Evolutionary conservation across 116 monocot genomes (phyloP).

Genomic region (Iris pallida): DNA sequence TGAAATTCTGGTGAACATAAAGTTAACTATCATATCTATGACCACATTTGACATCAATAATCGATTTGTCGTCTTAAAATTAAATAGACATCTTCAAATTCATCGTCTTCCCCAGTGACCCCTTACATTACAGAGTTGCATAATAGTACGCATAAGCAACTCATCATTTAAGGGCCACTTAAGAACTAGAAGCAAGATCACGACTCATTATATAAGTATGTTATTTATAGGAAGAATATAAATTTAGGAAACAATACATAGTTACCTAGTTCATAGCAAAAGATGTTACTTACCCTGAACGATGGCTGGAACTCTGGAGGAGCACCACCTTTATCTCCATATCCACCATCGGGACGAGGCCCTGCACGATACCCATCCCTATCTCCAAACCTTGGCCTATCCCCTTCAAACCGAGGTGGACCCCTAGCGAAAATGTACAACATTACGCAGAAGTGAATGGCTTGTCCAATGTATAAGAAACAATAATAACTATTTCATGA

Average conservation of each 20-base stretch:
- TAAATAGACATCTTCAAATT: background rate
- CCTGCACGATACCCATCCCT: conserved; percentile 66
- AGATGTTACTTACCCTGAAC: conserved; percentile 37
- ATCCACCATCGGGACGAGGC: conserved; percentile 47
- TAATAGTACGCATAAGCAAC: background rate
- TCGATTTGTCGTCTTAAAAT: background rate
- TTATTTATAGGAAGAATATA: background rate
- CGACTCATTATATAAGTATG: background rate
- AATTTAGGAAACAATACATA: background rate
- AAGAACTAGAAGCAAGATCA: background rate
- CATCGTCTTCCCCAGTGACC: background rate
- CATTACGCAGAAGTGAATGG: background rate
- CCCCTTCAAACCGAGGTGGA: conserved; percentile 54
- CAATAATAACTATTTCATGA: no score
- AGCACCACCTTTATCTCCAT: conserved; percentile 63
- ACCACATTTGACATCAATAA: no score
- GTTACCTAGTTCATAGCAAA: background rate
- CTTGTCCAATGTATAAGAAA: no score
- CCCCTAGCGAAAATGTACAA: conserved; percentile 24
- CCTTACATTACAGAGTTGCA: background rate
- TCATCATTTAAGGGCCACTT: background rate
- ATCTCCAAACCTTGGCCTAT: conserved; percentile 68
- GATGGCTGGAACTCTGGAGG: conserved; percentile 68
- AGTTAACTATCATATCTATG: no score
- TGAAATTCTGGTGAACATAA: no score